Base-by-base conservation (phyloP, 75 land plant species). In the Sequoiadendron giganteum region DNA sequence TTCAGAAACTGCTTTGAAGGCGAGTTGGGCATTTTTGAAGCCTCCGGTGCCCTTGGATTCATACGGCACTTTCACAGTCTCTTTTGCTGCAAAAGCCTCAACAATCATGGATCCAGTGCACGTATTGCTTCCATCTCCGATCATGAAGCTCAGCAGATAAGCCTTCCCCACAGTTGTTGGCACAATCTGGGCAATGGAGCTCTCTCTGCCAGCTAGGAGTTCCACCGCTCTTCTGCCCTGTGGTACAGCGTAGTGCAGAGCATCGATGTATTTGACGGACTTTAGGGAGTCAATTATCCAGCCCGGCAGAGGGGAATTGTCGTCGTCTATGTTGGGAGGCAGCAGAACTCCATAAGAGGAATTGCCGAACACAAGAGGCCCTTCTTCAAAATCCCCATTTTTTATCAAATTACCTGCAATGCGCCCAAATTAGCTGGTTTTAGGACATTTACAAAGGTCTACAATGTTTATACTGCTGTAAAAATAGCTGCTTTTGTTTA, bases 271-370 rank as follows among this genome's bases (percentile, higher is more conserved):
- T 45, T 87, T 95, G 10, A 93, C 89, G 25, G 95, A 93, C 76
- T 95, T 95, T 32, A 93, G 93, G 10, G 97, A 94, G 30, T 93
- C 97, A 16, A 95, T 89, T 48, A 91, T 95, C 97, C 97, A 95
- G 1, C 92, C 94, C 1, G 96, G 96, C n/a, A 95, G 92, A n/a
- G 96, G 94, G 42, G 96, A 95, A 25, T 87, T 89, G 49, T 39
- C 45, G 73, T 93, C 94, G 56, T 91, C 86, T 58, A 90, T 93
- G 83, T 61, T 91, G 4, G 96, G 96, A 49, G 93, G 94, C 34
- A 95, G 90, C 18, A 95, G 93, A 54, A 94, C 89, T 3, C 97
- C 97, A n/a, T 84, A 25, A 21, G 94, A 48, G 2, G 92, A 90
- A 90, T 91, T 93, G 73, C 77, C 45, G 34, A 94, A 85, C 28